phyloP scores from a whole-genome alignment of 164 flowering plant species.

The Pachysandra terminalis region DNA sequence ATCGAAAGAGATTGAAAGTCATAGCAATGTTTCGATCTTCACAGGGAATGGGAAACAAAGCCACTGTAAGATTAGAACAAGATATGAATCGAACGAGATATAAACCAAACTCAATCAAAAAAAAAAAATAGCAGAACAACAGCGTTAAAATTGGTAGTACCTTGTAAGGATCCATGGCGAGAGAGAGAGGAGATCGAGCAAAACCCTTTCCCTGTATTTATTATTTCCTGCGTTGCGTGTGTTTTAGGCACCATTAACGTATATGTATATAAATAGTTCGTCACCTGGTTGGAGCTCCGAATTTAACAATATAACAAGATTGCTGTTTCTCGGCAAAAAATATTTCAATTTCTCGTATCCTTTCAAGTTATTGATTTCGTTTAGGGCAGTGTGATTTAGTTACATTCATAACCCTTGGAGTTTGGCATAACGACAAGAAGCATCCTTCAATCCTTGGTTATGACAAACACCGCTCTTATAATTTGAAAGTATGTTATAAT shows the following conservation, averaged over 20 bases:
- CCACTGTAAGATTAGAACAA: too few species aligned
- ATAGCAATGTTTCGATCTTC: not conserved
- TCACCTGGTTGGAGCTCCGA: not conserved
- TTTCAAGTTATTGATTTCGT: too few species aligned
- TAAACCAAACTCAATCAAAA: not conserved
- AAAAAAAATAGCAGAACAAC: not conserved
- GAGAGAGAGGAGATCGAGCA: not conserved
- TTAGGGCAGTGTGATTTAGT: too few species aligned
- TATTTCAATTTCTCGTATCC: too few species aligned
- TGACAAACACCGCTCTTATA: too few species aligned
- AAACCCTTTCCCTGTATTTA: not conserved
- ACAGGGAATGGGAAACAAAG: not conserved
- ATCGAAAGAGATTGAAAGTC: not conserved
- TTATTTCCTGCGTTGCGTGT: not conserved
- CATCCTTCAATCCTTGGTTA: too few species aligned
- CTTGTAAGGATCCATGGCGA: conserved; percentile 83
- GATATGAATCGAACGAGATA: not conserved
- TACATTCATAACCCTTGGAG: too few species aligned
- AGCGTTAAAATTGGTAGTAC: conserved; percentile 19
- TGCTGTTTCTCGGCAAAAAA: too few species aligned
- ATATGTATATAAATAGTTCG: not conserved
- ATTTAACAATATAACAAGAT: too few species aligned
- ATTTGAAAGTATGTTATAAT: too few species aligned
- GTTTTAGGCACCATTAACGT: not conserved
- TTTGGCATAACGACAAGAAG: too few species aligned